These are phyloP conservation scores for Ceriops decandra DNA, from an alignment of 345 rosid genomes.

Conservation along the genomic window DNA sequence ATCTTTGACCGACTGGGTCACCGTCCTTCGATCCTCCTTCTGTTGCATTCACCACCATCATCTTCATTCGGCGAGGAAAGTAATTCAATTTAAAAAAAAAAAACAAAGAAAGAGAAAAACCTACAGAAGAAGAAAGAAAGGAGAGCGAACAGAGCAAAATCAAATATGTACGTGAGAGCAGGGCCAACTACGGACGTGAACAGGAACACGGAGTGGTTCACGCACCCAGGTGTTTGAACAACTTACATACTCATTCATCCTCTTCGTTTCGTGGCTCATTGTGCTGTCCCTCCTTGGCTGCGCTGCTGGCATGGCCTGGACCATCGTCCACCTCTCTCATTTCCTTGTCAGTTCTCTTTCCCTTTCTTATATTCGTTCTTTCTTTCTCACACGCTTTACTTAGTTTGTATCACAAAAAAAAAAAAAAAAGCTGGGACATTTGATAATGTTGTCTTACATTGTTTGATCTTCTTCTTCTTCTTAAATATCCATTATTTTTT, in stretches of 20 bases:
- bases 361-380: not conserved
- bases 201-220: conserved; percentile 86
- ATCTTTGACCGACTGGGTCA: no score
- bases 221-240: conserved; percentile 83
- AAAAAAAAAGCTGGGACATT: not conserved
- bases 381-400: not conserved
- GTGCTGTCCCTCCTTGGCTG: conserved; percentile 59
- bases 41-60: no score
- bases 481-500: not conserved
- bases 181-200: conserved; percentile 74
- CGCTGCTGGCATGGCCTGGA: conserved; percentile 84
- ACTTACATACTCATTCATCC: conserved; percentile 58
- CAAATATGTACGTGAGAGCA: conserved; percentile 59
- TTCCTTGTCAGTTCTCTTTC: conserved; percentile 38
- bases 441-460: no score
- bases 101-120: no score
- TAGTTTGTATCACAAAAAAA: no score
- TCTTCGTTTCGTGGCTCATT: conserved; percentile 69
- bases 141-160: not conserved
- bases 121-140: no score
- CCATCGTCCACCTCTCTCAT: conserved; percentile 70
- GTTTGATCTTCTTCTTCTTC: not conserved
- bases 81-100: no score
- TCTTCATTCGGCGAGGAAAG: no score
- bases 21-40: no score